Evolutionary conservation across 306 rosid species (phyloP).

Genomic region (Vigna radiata): DNA sequence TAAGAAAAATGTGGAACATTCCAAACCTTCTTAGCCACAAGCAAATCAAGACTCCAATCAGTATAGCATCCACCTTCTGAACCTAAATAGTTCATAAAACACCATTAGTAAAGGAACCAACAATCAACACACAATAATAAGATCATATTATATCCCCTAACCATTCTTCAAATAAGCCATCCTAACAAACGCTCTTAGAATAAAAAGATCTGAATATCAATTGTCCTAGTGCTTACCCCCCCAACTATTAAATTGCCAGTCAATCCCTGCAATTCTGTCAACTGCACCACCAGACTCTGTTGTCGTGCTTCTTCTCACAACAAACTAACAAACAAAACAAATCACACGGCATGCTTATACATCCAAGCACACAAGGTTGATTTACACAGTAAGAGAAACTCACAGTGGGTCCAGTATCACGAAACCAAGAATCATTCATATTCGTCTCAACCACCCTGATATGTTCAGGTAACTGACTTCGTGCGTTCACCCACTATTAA

Average conservation of each 20-base stretch:
- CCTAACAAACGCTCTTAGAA: conserved; percentile 9
- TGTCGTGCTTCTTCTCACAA: conserved; percentile 53
- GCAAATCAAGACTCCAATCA: conserved; percentile 82
- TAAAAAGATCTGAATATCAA: conserved; percentile 5
- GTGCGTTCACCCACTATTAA: conserved; percentile 78
- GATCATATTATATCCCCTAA: no score
- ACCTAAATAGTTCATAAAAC: conserved; percentile 57
- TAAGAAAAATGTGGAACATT: not conserved
- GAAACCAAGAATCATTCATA: conserved; percentile 90
- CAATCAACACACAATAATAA: no score
- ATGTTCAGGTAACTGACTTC: conserved; percentile 64
- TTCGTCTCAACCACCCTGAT: conserved; percentile 82
- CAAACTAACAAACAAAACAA: conserved; percentile 68
- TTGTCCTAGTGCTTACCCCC: conserved; percentile 65
- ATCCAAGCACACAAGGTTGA: not conserved
- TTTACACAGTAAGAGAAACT: conserved; percentile 42
- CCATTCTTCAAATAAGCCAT: no score
- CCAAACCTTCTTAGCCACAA: conserved; percentile 76
- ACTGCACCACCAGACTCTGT: conserved; percentile 44
- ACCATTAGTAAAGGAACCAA: conserved; percentile 16
- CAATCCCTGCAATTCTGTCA: conserved; percentile 76
- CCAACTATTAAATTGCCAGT: conserved; percentile 95
- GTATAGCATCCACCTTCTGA: conserved; percentile 74
- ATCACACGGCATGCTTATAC: conserved; percentile 1
- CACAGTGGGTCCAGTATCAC: conserved; percentile 88